phyloP scores from a whole-genome alignment of 495 filamentous ascomycete genomes.

The Trichoderma parareesei region DNA sequence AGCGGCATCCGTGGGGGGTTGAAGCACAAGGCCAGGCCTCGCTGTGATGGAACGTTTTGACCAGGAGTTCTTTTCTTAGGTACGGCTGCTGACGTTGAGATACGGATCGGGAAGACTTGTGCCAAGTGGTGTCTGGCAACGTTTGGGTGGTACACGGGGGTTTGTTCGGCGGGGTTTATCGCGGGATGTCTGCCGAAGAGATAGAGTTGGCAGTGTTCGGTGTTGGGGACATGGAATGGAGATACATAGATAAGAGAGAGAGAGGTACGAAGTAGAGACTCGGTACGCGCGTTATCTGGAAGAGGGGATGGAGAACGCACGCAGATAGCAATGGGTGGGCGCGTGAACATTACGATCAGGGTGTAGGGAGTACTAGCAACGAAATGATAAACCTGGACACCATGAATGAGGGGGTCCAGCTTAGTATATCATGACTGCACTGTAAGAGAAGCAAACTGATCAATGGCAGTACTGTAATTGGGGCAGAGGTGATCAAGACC shows the following conservation, averaged over 20 bases:
- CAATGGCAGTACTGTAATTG: neutral
- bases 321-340: neutral
- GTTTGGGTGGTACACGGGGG: slow-evolving; percentile 2
- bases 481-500: neutral
- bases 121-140: neutral
- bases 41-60: slow-evolving; percentile 7
- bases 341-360: neutral
- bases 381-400: neutral
- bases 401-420: neutral
- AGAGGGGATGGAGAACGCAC: neutral
- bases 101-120: neutral
- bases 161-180: neutral
- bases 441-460: neutral
- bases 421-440: neutral
- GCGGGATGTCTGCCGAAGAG: no score
- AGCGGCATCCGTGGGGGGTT: neutral
- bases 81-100: neutral
- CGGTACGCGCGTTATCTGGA: neutral
- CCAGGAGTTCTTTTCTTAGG: neutral
- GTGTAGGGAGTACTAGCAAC: neutral
- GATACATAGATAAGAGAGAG: no score
- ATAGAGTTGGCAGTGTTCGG: no score
- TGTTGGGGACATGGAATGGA: no score
- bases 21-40: neutral
- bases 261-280: neutral